These are phyloP conservation scores for Brassica nigra DNA, from an alignment of 345 rosid species.

Conservation along the genomic window DNA sequence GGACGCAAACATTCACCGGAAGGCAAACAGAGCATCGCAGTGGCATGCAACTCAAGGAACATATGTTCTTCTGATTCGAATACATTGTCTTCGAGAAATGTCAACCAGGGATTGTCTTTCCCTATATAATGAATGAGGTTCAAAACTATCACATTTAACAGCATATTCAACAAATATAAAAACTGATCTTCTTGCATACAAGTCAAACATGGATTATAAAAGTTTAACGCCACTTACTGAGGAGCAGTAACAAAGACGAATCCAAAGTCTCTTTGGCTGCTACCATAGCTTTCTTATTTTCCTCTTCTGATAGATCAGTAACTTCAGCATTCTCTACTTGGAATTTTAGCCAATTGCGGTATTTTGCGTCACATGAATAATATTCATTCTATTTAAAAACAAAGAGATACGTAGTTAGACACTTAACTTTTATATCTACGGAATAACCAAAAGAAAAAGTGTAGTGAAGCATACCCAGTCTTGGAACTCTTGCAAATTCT, in stretches of 20 bases:
- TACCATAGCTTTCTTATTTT: slow-evolving; percentile 57
- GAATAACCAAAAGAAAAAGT: slow-evolving; percentile 13
- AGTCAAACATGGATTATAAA: neutral
- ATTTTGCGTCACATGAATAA: slow-evolving; percentile 94
- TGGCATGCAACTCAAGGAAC: slow-evolving; percentile 86
- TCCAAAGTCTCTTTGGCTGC: slow-evolving; percentile 74
- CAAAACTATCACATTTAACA: slow-evolving; percentile 30
- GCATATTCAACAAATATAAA: slow-evolving; percentile 4
- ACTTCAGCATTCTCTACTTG: slow-evolving; percentile 76
- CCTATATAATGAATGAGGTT: slow-evolving; percentile 46
- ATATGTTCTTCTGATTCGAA: slow-evolving; percentile 53
- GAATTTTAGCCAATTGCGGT: slow-evolving; percentile 92
- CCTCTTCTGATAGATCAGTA: slow-evolving; percentile 72
- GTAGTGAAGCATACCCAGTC: slow-evolving; percentile 74
- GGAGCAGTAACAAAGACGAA: slow-evolving; percentile 64
- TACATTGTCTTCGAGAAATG: slow-evolving; percentile 57
- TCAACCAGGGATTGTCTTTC: slow-evolving; percentile 73
- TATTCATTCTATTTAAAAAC: slow-evolving; percentile 66
- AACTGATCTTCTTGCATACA: slow-evolving; percentile 13
- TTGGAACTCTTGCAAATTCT: slow-evolving; percentile 83
- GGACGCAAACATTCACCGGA: slow-evolving; percentile 93
- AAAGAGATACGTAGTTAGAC: slow-evolving; percentile 10
- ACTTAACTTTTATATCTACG: slow-evolving; percentile 10
- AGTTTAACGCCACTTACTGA: slow-evolving; percentile 53
- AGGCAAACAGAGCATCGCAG: slow-evolving; percentile 89